Percentiles rank a stretch among this genome's conserved stretches.
Conservation (phyloP, 2,329 filamentous ascomycete genomes). For the Hypoxylon sp. region DNA sequence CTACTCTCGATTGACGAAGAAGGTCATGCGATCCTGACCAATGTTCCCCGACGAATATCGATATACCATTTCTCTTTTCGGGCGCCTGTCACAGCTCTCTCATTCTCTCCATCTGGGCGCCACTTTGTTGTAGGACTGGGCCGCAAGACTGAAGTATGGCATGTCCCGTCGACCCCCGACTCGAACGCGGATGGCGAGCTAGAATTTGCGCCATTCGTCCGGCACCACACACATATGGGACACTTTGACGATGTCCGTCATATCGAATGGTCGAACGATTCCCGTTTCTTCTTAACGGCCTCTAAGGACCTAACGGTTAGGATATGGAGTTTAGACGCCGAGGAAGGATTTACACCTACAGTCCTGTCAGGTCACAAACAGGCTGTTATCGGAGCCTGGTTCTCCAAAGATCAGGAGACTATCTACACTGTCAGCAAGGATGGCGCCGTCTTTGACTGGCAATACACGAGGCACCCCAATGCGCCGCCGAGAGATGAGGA, state of each 20-base stretch:
- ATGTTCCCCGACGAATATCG: slow-evolving; percentile 84
- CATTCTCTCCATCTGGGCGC: slow-evolving; percentile 90
- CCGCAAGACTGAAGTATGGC: slow-evolving; percentile 93
- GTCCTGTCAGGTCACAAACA: slow-evolving; percentile 92
- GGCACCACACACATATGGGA: slow-evolving; percentile 85
- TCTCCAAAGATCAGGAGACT: slow-evolving; percentile 91
- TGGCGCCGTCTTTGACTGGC: slow-evolving; percentile 95
- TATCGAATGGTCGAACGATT: slow-evolving; percentile 96
- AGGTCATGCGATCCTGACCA: slow-evolving; percentile 92
- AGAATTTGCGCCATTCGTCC: slow-evolving; percentile 94
- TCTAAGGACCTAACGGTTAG: slow-evolving; percentile 92
- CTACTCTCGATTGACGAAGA: slow-evolving; percentile 94
- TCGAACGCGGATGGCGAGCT: slow-evolving; percentile 82
- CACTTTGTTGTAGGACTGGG: slow-evolving; percentile 92
- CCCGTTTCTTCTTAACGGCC: slow-evolving; percentile 91
- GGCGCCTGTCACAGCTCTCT: slow-evolving; percentile 81
- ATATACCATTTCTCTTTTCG: slow-evolving; percentile 98
- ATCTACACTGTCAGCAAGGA: slow-evolving; percentile 98
- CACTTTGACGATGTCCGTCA: slow-evolving; percentile 89
- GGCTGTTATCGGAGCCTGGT: slow-evolving; percentile 93
- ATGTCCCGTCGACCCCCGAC: slow-evolving; percentile 90
- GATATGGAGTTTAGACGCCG: slow-evolving; percentile 92
- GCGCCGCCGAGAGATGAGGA: slow-evolving; percentile 62
- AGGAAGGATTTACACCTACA: slow-evolving; percentile 90
- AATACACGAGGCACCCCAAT: slow-evolving; percentile 75